These are phyloP conservation scores for Vicia villosa DNA, from an alignment of 306 rosid genomes.

Conservation along the genomic window DNA sequence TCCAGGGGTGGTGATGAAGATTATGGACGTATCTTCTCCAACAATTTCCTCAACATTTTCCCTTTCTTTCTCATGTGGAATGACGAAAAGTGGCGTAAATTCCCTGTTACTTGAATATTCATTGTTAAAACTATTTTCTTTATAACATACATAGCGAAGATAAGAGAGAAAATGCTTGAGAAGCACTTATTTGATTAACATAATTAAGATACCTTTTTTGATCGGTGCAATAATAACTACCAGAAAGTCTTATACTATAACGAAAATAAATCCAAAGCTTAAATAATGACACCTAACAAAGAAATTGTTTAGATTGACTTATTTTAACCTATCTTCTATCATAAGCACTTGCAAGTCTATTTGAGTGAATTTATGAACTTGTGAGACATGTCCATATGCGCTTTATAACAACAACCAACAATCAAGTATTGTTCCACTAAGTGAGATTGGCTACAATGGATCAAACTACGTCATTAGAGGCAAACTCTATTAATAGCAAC, in stretches of 20 bases:
- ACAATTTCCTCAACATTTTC: constrained; percentile 68
- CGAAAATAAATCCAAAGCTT: not conserved
- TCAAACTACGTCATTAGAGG: not conserved
- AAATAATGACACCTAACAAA: not conserved
- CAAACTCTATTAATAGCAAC: not conserved
- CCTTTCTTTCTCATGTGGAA: constrained; percentile 92
- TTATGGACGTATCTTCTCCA: constrained; percentile 67
- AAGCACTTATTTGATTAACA: constrained; percentile 17
- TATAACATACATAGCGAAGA: constrained; percentile 17
- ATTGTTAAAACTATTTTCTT: not conserved
- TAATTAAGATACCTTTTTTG: constrained; percentile 12
- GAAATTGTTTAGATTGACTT: too few relatives aligned
- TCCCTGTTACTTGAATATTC: constrained; percentile 51
- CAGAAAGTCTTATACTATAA: constrained; percentile 1
- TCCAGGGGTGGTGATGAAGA: constrained; percentile 92
- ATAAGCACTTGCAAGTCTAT: too few relatives aligned
- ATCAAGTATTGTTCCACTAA: too few relatives aligned
- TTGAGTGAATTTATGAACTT: too few relatives aligned
- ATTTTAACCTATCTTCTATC: too few relatives aligned
- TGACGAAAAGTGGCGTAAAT: constrained; percentile 76
- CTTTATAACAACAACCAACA: too few relatives aligned
- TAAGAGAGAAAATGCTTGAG: not conserved
- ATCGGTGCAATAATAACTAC: not conserved
- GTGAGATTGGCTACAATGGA: too few relatives aligned
- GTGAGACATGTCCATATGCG: too few relatives aligned